phyloP scores from a whole-genome alignment of 495 filamentous ascomycete genomes.

The Usnea hakonensis region DNA sequence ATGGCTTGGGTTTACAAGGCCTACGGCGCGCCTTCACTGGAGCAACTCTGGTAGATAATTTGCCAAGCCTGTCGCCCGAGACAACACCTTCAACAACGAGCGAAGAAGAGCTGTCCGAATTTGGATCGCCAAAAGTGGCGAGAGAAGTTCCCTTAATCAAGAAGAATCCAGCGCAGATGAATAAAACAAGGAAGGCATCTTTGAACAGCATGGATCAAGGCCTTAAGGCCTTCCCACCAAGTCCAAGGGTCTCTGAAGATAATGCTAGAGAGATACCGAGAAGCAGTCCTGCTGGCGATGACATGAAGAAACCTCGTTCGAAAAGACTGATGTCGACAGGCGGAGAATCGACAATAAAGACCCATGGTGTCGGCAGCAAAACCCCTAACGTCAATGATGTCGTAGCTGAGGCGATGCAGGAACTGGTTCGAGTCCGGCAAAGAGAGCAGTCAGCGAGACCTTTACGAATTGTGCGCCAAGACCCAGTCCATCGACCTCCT shows the following conservation, averaged over 20 bases:
- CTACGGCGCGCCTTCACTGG: slow-evolving; percentile 15
- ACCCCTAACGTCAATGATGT: slow-evolving; percentile 25
- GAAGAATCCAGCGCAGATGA: not conserved
- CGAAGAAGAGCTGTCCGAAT: slow-evolving; percentile 14
- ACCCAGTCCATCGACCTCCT: slow-evolving; percentile 29
- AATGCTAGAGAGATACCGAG: not conserved
- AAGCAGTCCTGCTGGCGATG: not conserved
- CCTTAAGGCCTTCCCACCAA: slow-evolving; percentile 6
- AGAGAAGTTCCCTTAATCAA: not conserved
- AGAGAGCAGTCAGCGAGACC: slow-evolving; percentile 30
- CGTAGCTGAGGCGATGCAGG: slow-evolving; percentile 30
- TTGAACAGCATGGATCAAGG: slow-evolving; percentile 1
- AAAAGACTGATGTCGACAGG: not conserved
- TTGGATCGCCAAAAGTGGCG: not conserved
- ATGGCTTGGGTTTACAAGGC: slow-evolving; percentile 11
- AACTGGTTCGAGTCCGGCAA: slow-evolving; percentile 26
- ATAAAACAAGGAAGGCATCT: slow-evolving; percentile 7
- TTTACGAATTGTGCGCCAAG: slow-evolving; percentile 31
- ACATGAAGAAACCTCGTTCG: not conserved
- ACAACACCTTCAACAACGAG: slow-evolving; percentile 7
- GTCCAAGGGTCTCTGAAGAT: slow-evolving; percentile 2
- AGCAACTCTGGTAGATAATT: slow-evolving; percentile 15
- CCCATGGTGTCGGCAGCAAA: slow-evolving; percentile 11
- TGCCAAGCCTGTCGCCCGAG: slow-evolving; percentile 1
- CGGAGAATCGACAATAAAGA: slow-evolving; percentile 3